Conservation (phyloP, 2,329 filamentous ascomycete genomes). For the Botrytis hyacinthi region DNA sequence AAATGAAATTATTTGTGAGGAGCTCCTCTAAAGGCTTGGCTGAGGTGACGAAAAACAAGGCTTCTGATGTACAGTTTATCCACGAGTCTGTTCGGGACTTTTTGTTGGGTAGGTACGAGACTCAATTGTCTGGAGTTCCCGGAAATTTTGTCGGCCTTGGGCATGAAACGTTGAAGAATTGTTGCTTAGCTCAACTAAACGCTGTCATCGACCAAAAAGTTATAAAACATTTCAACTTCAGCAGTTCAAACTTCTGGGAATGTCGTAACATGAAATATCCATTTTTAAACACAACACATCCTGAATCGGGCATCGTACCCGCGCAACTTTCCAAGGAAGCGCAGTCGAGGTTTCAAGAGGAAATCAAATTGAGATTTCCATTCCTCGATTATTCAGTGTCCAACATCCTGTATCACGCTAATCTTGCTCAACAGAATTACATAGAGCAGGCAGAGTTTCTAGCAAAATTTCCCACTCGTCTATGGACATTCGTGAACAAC, state of each 20-base stretch:
- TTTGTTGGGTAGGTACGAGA: conserved; percentile 40
- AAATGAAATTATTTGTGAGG: conserved; percentile 41
- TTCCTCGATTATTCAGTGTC: conserved; percentile 48
- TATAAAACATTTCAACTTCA: conserved; percentile 23
- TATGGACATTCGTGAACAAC: conserved; percentile 40
- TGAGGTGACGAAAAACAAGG: conserved; percentile 39
- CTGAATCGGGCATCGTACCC: no score
- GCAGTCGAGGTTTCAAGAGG: conserved; percentile 28
- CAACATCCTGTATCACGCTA: conserved; percentile 44
- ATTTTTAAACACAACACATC: background rate
- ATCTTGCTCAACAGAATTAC: conserved; percentile 38
- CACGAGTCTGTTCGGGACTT: conserved; percentile 45
- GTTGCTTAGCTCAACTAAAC: conserved; percentile 30
- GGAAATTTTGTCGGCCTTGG: conserved; percentile 30
- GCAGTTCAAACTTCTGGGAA: conserved; percentile 21
- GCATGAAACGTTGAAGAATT: conserved; percentile 31
- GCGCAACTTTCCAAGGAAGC: background rate
- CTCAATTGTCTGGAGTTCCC: conserved; percentile 24
- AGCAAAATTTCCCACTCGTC: conserved; percentile 31
- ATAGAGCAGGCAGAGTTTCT: conserved; percentile 41
- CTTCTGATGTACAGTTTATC: conserved; percentile 42
- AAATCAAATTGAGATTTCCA: conserved; percentile 38
- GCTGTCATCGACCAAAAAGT: conserved; percentile 22
- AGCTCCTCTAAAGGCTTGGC: conserved; percentile 46
- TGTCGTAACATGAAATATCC: background rate